Base-by-base conservation (phyloP, 306 rosid genomes). In the Ormosia semicastrata region DNA sequence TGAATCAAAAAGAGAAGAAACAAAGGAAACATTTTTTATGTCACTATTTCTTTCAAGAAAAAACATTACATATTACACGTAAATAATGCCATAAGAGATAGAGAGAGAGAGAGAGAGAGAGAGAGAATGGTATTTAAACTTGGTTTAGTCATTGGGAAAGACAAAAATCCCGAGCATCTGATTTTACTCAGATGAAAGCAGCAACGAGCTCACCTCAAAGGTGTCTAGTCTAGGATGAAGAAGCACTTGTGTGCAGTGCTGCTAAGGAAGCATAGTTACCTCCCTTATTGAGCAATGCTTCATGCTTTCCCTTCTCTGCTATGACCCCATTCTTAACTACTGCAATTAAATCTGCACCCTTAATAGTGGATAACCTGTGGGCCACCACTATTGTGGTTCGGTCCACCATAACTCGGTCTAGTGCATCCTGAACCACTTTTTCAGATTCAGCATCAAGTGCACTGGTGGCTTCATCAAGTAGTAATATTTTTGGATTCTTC, bases 371-470 rank as follows among this genome's bases (percentile, higher is more conserved):
- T 72, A 93, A 71, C 77, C 95, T 83, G 37, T 93, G 97, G 6
- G 97, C 94, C 43, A 93, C 91, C 40, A 91, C 88, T 4, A 93
- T 74, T 0, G 94, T 89, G 69, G 97, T 93, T 71, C 92, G 82
- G 66, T 86, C 53, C 44, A 88, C 82, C 91, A 82, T 90, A 18
- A 90, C 90, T 11, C 78, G 62, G 71, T 91, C 97, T 11, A 93
- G 83, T 44, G 97, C 94, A 87, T 87, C 93, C 66, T 88, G 97
- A 47, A 91, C 97, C 33, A 87, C 85, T 56, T 87, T 83, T 78
- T 93, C 96, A 0, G 96, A 91, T 67, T 93, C 94, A 0, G 96
- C 97, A 68, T 93, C 97, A 17, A 93, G 94, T 41, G 97, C 96
- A 79, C 96, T 89, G 0, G 97, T 91, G 0, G 97, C 97, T 84